Evolutionary conservation across 2,329 filamentous ascomycete species (phyloP).

Genomic region (Cercospora zeae-maydis): DNA sequence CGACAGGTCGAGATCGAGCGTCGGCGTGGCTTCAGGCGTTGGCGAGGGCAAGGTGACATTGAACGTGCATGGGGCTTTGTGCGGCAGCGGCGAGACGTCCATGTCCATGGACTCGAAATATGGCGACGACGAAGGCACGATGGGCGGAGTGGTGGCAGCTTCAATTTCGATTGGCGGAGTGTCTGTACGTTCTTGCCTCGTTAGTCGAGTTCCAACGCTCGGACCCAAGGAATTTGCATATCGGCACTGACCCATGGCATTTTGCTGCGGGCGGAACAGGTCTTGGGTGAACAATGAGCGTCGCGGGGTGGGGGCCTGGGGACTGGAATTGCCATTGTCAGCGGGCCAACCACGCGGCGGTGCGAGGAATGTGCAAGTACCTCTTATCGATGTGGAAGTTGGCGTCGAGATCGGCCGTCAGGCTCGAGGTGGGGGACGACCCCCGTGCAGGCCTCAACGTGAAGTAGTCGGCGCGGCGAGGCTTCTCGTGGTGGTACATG

Average conservation of each 20-base stretch:
- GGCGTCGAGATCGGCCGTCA: conserved; percentile 91
- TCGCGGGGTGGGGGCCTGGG: conserved; percentile 76
- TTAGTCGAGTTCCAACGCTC: conserved; percentile 17
- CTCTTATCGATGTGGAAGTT: conserved; percentile 96
- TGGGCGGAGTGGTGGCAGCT: conserved; percentile 76
- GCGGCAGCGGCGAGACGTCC: conserved; percentile 74
- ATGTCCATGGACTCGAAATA: conserved; percentile 79
- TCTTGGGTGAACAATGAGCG: conserved; percentile 78
- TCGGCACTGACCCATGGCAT: conserved; percentile 32
- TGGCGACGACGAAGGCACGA: conserved; percentile 75
- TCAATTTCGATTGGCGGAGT: conserved; percentile 55
- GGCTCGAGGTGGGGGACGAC: conserved; percentile 84
- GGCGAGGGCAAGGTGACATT: conserved; percentile 70
- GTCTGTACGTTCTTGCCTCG: conserved; percentile 39
- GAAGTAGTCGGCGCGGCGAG: conserved; percentile 73
- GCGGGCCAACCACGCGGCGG: conserved; percentile 26
- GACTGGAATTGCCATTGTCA: conserved; percentile 56
- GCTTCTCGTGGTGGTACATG: conserved; percentile 65
- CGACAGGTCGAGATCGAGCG: conserved; percentile 39
- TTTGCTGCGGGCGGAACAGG: conserved; percentile 53
- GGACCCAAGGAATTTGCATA: conserved; percentile 14
- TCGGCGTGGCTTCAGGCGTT: conserved; percentile 56
- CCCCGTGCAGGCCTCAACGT: conserved; percentile 69
- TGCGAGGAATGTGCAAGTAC: conserved; percentile 53
- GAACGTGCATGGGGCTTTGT: conserved; percentile 64